phyloP scores from a whole-genome alignment of 129 eudicot species.

The Flaveria linearis region DNA sequence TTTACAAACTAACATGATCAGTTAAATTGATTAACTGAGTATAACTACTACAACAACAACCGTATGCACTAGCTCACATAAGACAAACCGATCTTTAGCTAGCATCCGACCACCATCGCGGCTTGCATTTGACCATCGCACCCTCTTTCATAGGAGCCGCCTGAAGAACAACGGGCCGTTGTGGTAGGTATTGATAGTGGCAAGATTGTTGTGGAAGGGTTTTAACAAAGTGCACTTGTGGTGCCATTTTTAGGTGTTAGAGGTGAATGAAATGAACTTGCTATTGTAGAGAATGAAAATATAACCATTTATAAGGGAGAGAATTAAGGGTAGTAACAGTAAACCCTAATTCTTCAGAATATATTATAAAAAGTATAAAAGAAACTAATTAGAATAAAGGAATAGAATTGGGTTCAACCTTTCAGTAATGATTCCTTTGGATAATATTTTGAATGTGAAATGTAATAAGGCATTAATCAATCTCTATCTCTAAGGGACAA shows the following conservation, averaged over 20 bases:
- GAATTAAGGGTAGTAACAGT: background rate
- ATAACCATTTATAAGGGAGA: conserved; percentile 25
- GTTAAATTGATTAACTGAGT: background rate
- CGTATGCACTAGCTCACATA: background rate
- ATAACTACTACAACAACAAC: background rate
- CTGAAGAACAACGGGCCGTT: conserved; percentile 27
- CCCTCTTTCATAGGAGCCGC: conserved; percentile 39
- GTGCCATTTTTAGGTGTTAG: conserved; percentile 20
- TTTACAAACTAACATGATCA: background rate
- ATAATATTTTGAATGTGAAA: background rate
- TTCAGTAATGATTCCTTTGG: conserved; percentile 22
- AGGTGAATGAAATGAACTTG: background rate
- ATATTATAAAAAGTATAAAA: background rate
- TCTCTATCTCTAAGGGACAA: no score
- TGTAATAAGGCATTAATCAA: no score
- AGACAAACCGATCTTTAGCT: background rate
- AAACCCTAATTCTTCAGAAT: background rate
- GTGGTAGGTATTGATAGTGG: conserved; percentile 34
- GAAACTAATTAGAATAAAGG: conserved; percentile 10
- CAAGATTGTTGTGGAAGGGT: conserved; percentile 37
- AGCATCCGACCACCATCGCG: conserved; percentile 22
- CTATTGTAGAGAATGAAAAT: background rate
- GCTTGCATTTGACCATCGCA: conserved; percentile 23
- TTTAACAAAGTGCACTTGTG: conserved; percentile 29
- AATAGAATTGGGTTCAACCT: conserved; percentile 13